Evolutionary conservation across 176 grass and related monocot genomes (phyloP), one percentile per base, ranked within the genome.

Genomic region (Coix lacrymajobi): DNA sequence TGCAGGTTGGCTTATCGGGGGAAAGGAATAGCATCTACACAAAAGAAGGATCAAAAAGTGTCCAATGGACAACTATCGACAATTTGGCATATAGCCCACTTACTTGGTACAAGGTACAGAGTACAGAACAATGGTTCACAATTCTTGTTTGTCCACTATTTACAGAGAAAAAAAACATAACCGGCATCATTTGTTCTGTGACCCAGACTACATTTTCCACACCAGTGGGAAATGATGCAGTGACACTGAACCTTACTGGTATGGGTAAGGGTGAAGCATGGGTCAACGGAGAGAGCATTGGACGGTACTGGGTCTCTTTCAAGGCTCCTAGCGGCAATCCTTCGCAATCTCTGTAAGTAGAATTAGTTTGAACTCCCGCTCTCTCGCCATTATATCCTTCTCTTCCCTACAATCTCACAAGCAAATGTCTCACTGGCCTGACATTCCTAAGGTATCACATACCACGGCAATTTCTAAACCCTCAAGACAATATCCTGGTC

Each of bases 271-370:
- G 96, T 19, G 89, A 90, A 57, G 90, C 86, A 58, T 95, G 96
- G 96, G 77, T 98, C 73, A 98, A 98, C 0, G 92, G 96, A n/a
- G 86, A 98, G 48, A 90, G 92, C 79, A 91, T 98, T 1, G 96
- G 96, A 5, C 92, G 96, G 7, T 98, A 95, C 26, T 98, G 96
- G 93, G 85, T 91, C 19, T 82, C 93, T 70, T 90, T 91, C 66
- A 70, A 80, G 52, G 84, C 91, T 88, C 89, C 96, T 28, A 88
- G 89, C 9, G 89, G 92, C 33, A 70, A 94, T 46, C 84, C 92
- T 77, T 89, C 92, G 9, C 92, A 94, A 84, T 89, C 86, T 20
- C 58, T 94, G 92, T 91, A 73, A 86, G 86, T 40, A 66, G 64
- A 75, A 17, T 20, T 79, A 46, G 24, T 11, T 62, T 19, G 12